Base-by-base conservation (phyloP, 805 yeast genomes). In the Zygotorulaspora florentina region DNA sequence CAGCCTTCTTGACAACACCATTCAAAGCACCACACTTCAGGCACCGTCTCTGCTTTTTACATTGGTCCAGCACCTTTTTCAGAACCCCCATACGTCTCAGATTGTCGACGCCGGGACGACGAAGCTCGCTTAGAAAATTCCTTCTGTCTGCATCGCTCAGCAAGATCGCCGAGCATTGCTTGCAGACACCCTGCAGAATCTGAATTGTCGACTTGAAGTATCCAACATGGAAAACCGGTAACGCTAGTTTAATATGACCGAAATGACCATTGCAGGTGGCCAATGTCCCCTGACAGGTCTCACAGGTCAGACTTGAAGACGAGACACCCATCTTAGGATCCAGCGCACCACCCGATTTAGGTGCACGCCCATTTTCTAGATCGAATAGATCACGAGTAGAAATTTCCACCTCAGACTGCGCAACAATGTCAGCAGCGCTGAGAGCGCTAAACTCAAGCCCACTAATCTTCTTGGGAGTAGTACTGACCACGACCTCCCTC, bases 251-350 rank as follows among this genome's bases (percentile, higher is more conserved):
- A 52, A 93, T 79, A 61, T 95, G 96, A 35, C 99, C 99, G 65
- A 93, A 93, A 70, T 93, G 99, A 47, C 99, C 99, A 69, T 91
- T 97, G 66, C 99, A 93, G 1, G 96, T 79, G 0, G 96, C 96
- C 53, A 93, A 70, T 55, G 81, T 81, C 2, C 98, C 98, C 57
- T 81, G 87, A 69, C 99, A 93, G 0, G 98, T 95, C 11, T 78
- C 65, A 72, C 99, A 93, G 62, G 85, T 95, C 12, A 80, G 72
- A n/a, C 83, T 68, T 55, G 87, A 89, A 43, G 93, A 81, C 5
- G 96, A 87, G 3, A 87, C 87, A 63, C 99, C 99, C 99, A 95
- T 89, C 43, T 78, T 75, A 17, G 88, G 76, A 66, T 93, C 99
- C 34, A 93, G 72, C 2, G 99, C 97, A 51, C 99, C 99, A 53